Percentiles rank a stretch among this genome's conserved stretches.
Evolutionary conservation across 2,329 filamentous ascomycete genomes (phyloP).

Genomic region (Cadophora luteo-olivacea): DNA sequence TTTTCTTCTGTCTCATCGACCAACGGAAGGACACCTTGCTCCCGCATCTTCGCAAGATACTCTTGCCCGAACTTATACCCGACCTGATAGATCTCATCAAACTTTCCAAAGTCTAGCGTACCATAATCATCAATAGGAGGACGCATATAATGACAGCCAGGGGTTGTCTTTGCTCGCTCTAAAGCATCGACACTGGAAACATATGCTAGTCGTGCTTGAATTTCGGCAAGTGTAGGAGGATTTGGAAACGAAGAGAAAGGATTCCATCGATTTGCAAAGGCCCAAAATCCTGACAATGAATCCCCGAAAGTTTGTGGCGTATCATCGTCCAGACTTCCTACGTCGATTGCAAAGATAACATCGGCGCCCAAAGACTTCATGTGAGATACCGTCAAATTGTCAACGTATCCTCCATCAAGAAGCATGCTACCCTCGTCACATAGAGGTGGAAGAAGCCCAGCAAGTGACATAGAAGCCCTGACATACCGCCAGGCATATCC

Average conservation of each 20-base stretch:
- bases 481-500: conserved; percentile 99
- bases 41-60: conserved; percentile 77
- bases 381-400: conserved; percentile 95
- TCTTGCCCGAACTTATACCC: conserved; percentile 87
- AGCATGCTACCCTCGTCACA: conserved; percentile 98
- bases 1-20: conserved; percentile 78
- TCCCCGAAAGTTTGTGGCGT: conserved; percentile 93
- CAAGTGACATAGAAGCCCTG: conserved; percentile 94
- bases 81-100: conserved; percentile 93
- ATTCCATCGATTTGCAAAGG: conserved; percentile 95
- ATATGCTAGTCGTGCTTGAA: conserved; percentile 93
- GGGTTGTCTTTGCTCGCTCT: conserved; percentile 88
- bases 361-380: conserved; percentile 96
- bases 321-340: conserved; percentile 90
- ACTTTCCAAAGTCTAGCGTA: conserved; percentile 95
- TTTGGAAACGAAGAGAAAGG: conserved; percentile 89
- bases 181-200: conserved; percentile 94
- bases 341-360: conserved; percentile 94
- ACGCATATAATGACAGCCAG: conserved; percentile 94
- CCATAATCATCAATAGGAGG: conserved; percentile 94
- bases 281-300: conserved; percentile 93
- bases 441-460: conserved; percentile 88
- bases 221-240: conserved; percentile 92
- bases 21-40: conserved; percentile 75
- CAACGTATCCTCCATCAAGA: conserved; percentile 93